phyloP scores from a whole-genome alignment of 2,329 filamentous ascomycete species.

The Rhinocladiella similis region DNA sequence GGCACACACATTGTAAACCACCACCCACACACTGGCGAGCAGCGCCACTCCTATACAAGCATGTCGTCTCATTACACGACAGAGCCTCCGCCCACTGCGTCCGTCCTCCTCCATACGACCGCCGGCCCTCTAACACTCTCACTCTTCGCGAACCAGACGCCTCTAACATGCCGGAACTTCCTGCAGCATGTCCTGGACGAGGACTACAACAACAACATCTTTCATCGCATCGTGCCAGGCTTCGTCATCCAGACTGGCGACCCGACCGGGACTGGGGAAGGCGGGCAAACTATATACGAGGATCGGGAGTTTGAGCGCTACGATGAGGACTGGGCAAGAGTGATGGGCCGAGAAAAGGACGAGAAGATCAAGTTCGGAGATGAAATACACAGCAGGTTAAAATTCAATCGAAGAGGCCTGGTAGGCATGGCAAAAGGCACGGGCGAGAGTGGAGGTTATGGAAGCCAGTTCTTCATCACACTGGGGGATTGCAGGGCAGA shows the following conservation, averaged over 20 bases:
- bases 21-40: background rate
- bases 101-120: constrained; percentile 86
- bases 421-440: constrained; percentile 88
- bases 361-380: constrained; percentile 71
- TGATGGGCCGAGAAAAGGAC: constrained; percentile 55
- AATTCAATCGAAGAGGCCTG: constrained; percentile 87
- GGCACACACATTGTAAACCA: too few relatives aligned
- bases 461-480: constrained; percentile 97
- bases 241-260: constrained; percentile 96
- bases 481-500: constrained; percentile 77
- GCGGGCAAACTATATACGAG: constrained; percentile 90
- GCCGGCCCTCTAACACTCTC: constrained; percentile 86
- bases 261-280: constrained; percentile 74
- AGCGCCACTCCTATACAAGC: background rate
- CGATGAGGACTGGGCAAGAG: constrained; percentile 52
- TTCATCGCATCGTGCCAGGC: constrained; percentile 86
- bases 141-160: constrained; percentile 92
- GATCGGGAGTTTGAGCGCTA: constrained; percentile 52
- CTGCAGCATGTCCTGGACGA: constrained; percentile 91
- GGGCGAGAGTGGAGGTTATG: constrained; percentile 66
- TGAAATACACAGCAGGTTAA: constrained; percentile 88
- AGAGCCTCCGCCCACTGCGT: constrained; percentile 90
- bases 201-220: constrained; percentile 91
- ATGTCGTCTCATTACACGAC: constrained; percentile 95
- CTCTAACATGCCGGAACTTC: constrained; percentile 90